Conservation (phyloP, 495 filamentous ascomycete species). For the Neurospora cerealis region DNA sequence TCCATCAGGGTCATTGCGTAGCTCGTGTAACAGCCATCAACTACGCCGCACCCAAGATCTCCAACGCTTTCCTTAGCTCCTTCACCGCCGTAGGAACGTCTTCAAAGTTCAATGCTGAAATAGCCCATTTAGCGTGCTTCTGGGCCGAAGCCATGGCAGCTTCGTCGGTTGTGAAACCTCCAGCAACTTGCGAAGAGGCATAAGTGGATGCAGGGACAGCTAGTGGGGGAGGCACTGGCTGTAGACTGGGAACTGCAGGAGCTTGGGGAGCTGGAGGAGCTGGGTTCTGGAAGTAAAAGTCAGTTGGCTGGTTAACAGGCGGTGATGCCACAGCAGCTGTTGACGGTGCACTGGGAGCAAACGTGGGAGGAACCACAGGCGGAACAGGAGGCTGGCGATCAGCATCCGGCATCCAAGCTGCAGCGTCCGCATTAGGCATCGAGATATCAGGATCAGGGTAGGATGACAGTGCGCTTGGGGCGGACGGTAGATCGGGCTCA, state of each 20-base stretch:
- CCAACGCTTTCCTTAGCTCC: constrained; percentile 68
- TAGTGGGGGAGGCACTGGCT: constrained; percentile 1
- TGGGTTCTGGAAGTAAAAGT: constrained; percentile 12
- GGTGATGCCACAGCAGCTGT: constrained; percentile 22
- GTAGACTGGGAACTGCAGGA: not conserved
- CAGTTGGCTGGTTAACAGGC: constrained; percentile 14
- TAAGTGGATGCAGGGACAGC: constrained; percentile 5
- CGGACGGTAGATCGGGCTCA: constrained; percentile 10
- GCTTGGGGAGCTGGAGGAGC: constrained; percentile 10
- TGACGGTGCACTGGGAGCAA: constrained; percentile 12
- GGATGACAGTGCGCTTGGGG: constrained; percentile 6
- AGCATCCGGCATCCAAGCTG: constrained; percentile 2
- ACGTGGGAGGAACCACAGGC: constrained; percentile 17
- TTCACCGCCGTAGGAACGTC: constrained; percentile 85
- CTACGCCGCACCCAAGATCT: constrained; percentile 47
- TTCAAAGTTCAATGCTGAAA: constrained; percentile 93
- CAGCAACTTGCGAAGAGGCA: constrained; percentile 3
- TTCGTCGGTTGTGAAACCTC: constrained; percentile 48
- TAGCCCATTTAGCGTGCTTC: constrained; percentile 95
- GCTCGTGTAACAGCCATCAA: not conserved
- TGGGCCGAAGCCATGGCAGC: constrained; percentile 67
- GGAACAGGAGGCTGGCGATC: constrained; percentile 10
- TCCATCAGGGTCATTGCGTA: not conserved
- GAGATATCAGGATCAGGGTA: constrained; percentile 10
- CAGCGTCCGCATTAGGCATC: not conserved